Evolutionary conservation across 306 rosid genomes (phyloP), one percentile per base, ranked within the genome.

Genomic region (Hippophae tibetana): DNA sequence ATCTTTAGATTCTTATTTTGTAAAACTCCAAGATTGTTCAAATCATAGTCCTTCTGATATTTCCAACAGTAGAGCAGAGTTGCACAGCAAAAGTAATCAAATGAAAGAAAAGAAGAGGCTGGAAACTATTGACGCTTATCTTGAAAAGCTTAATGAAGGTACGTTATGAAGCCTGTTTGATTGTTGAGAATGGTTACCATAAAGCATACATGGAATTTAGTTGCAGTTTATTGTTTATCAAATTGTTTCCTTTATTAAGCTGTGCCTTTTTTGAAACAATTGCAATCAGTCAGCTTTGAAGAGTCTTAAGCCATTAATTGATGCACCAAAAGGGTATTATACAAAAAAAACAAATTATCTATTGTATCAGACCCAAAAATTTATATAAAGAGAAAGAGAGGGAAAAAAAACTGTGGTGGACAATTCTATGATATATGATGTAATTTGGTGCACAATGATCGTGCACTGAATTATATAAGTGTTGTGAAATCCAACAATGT

Each of bases 111-210:
- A 68, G 74, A 65, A 62, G 68, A 85, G 68, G 70, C 54, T 90
- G 60, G 74, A 72, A n/a, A 76, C 82, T 58, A 95, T 90, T 51
- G 79, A 81, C 44, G 78, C 74, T 56, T 90, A 79, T 76, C 79
- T 90, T 72, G 80, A 74, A 48, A 85, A 87, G 77, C 76, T 83
- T 60, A 62, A 76, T 52, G 5, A 67, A 64, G 92, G 92, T 78
- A 76, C 49, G 46, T 5, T 49, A 31, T 31, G 38, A 31, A 31
- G 5, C 38, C 4, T 31, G 5, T 31, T 31, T 31, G 38, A 31
- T 31, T 31, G 4, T 31, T 31, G 38, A 31, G 38, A 31, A 31
- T 31, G 2, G 38, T 31, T 31, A 4, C 4, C 38, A 31, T 31
- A 31, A 31, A 31, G 5, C 38, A 31, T 31, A 18, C 38, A 31